Evolutionary conservation across 345 rosid species (phyloP), one percentile per base, ranked within the genome.

Genomic region (Murraya paniculata): DNA sequence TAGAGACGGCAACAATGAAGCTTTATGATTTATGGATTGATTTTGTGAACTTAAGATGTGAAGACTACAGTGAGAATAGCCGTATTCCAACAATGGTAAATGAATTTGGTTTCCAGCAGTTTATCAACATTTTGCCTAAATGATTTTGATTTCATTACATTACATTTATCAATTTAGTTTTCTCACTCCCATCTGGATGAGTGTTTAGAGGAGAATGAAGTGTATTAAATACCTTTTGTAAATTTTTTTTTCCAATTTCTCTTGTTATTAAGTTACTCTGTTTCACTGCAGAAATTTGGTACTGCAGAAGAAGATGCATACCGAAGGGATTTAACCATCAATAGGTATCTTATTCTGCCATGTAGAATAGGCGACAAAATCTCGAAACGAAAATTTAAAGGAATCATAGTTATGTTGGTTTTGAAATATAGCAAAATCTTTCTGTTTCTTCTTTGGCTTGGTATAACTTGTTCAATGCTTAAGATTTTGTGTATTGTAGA

Each of bases 271-370:
- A 27, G 25, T 59, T 67, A 48, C 72, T 71, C 64, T 75, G 41
- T 30, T 73, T 82, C 74, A 11, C 48, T 81, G 70, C 84, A 95
- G 98, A 89, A 83, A 85, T 95, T 95, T 87, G 99, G 99, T 72
- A 90, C 98, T n/a, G 90, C 99, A 21, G 77, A 93, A 89, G 90
- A 94, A 84, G 99, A 95, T 86, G 99, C 99, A 18, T 90, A 81
- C 81, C 83, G 99, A 88, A 91, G 98, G 83, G 98, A 95, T 80
- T 85, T 93, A 74, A 95, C 99, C 31, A 95, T 95, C 58, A 95
- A 95, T 85, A 95, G 98, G 98, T 95, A 79, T 83, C 14, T 72
- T 71, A 55, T 41, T 64, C 27, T 56, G 8, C 66, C 30, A 3
- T 30, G 41, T 30, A 22, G 61, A 55, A 64, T 48, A 13, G 56